Base-by-base conservation (phyloP, 805 yeast genomes). In the Candida nonsorbophila region DNA sequence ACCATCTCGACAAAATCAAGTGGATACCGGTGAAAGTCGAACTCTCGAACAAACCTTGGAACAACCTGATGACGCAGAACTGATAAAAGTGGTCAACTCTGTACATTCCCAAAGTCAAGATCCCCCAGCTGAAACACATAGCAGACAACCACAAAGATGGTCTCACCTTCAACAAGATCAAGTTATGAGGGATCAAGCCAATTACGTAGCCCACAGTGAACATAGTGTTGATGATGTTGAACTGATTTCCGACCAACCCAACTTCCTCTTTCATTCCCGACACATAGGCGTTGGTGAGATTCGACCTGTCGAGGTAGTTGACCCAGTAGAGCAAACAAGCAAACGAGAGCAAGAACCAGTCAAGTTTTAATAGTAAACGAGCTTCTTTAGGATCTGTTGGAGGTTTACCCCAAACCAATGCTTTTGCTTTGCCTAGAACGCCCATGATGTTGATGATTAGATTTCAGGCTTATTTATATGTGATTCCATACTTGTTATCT, bases 201-300 rank as follows among this genome's bases (percentile, higher is more conserved):
- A 79, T 58, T 17, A 72, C 68, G 45, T 76, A 75, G 3, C 86
- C 87, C 6, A 74, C 65, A 14, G 70, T 74, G 50, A 74, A 77
- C 29, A 72, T 65, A 0, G 81, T 74, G 35, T 69, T 72, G 29
- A 75, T 58, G 22, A 69, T 36, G 43, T 75, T 74, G 37, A 62
- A 67, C 32, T 75, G 67, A 34, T 69, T 51, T 8, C 77, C 76
- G 22, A 45, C 23, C 61, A 74, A 56, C 3, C 53, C 40, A 32
- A 74, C 41, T 30, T 70, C 82, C 33, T 74, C 75, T 40, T 73
- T 66, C 82, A 79, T 73, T 7, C 84, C 84, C 7, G 76, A 65
- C n/a, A 77, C 79, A 45, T 77, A 78, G 2, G 84, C 83, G 25
- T 46, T 47, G 11, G 48, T 25, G 14, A 50, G 40, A 28, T 50